phyloP scores from a whole-genome alignment of 352 stramenopile species.

The Aphanomyces invadans region DNA sequence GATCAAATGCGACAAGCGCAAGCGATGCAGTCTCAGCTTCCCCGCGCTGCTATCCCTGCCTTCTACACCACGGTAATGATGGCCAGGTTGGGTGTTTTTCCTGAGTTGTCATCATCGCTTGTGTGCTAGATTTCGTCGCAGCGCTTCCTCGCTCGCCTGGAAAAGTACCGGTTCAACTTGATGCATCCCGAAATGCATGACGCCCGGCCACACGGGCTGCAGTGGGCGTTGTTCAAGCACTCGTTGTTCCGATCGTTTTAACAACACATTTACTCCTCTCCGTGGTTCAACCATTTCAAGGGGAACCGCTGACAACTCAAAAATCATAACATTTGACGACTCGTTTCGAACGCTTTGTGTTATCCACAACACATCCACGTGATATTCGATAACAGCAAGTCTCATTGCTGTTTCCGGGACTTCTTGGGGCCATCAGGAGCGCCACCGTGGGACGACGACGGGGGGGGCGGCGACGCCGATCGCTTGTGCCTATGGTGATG shows the following conservation, averaged over 20 bases:
- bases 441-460: too few species aligned
- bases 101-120: too few species aligned
- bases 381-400: too few species aligned
- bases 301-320: too few species aligned
- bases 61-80: constrained; percentile 72
- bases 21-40: constrained; percentile 45
- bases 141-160: constrained; percentile 56
- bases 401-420: constrained; percentile 17
- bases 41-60: constrained; percentile 40
- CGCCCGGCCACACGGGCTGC: constrained; percentile 48
- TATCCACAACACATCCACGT: too few species aligned
- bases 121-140: constrained; percentile 30
- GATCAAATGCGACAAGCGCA: constrained; percentile 73
- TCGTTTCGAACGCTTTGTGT: too few species aligned
- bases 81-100: too few species aligned
- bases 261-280: too few species aligned
- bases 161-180: constrained; percentile 75
- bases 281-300: too few species aligned
- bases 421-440: too few species aligned
- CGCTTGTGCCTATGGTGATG: neutral
- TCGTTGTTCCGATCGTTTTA: constrained; percentile 78
- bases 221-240: constrained; percentile 63
- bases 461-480: neutral
- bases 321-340: too few species aligned
- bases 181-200: constrained; percentile 51